A percentile compares a stretch with the other conserved stretches of the same genome.
These are phyloP conservation scores for Nitzschia sp. DNA, from an alignment of 108 stramenopile genomes.

Conservation along the genomic window DNA sequence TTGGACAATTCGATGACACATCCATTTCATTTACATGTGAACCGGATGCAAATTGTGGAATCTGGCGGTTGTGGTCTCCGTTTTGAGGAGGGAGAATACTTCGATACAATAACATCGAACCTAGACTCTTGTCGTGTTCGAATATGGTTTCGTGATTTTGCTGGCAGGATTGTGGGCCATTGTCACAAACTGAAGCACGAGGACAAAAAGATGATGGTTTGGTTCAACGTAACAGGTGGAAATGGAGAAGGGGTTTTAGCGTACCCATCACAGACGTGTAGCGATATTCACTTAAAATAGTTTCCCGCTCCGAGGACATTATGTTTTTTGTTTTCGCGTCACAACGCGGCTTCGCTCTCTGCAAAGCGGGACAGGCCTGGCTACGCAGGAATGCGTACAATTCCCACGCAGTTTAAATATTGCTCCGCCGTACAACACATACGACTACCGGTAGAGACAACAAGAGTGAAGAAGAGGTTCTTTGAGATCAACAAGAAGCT, in stretches of 20 bases:
- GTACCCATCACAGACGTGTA: neutral
- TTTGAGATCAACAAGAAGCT: no score
- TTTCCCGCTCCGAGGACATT: no score
- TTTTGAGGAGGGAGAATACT: slow-evolving; percentile 50
- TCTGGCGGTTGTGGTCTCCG: slow-evolving; percentile 42
- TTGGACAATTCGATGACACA: slow-evolving; percentile 27
- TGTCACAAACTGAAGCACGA: slow-evolving; percentile 51
- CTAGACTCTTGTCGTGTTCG: slow-evolving; percentile 38
- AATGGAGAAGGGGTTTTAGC: slow-evolving; percentile 13
- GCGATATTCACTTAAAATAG: no score
- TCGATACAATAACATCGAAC: slow-evolving; percentile 37
- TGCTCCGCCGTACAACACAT: no score
- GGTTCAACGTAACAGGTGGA: slow-evolving; percentile 28
- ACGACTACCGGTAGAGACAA: no score
- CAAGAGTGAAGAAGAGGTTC: no score
- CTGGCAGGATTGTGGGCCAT: slow-evolving; percentile 41
- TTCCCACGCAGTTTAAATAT: no score
- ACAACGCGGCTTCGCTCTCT: no score
- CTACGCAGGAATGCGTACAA: no score
- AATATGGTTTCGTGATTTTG: slow-evolving; percentile 31
- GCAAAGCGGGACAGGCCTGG: no score
- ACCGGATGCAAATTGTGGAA: slow-evolving; percentile 48
- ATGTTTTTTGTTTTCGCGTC: no score
- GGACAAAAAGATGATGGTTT: slow-evolving; percentile 44
- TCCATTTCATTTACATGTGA: slow-evolving; percentile 50